A percentile compares a stretch with the other conserved stretches of the same genome.
These are phyloP conservation scores for Nicotiana undulata DNA, from an alignment of 257 asterid genomes.

Conservation along the genomic window DNA sequence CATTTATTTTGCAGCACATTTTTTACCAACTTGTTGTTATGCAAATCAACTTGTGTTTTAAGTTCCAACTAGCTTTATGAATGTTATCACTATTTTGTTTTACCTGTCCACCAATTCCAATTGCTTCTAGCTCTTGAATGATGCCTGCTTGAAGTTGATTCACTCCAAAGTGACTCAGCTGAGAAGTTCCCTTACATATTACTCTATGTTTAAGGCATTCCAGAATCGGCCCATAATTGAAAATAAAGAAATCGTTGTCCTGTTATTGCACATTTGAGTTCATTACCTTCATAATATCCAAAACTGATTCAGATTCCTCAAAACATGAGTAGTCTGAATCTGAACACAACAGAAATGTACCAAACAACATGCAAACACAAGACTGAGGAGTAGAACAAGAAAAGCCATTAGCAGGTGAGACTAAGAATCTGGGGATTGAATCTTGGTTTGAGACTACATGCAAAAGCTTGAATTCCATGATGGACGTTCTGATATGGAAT, in stretches of 20 bases:
- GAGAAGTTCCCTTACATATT: slow-evolving; percentile 12
- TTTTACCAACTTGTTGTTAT: too few relatives aligned
- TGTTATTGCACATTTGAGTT: slow-evolving; percentile 5
- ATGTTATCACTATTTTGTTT: neutral
- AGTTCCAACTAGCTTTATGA: neutral
- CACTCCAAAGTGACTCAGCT: neutral
- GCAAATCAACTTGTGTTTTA: too few relatives aligned
- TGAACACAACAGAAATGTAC: slow-evolving; percentile 19
- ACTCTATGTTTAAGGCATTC: slow-evolving; percentile 5
- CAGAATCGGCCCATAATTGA: slow-evolving; percentile 10
- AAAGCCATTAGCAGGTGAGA: neutral
- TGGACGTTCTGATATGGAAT: slow-evolving; percentile 20
- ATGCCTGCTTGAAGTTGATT: slow-evolving; percentile 25
- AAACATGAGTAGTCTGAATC: slow-evolving; percentile 19
- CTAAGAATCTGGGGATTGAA: slow-evolving; percentile 12
- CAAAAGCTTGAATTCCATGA: slow-evolving; percentile 23
- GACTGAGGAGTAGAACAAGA: slow-evolving; percentile 3
- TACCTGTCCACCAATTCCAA: slow-evolving; percentile 18
- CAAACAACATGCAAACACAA: slow-evolving; percentile 13
- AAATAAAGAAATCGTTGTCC: neutral
- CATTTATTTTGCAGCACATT: too few relatives aligned
- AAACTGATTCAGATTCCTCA: slow-evolving; percentile 21
- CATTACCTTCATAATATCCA: slow-evolving; percentile 4
- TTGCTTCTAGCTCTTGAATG: slow-evolving; percentile 15
- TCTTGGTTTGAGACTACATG: slow-evolving; percentile 21